Conservation (phyloP, 108 stramenopile species). For the Pseudonitzschia multistriata region DNA sequence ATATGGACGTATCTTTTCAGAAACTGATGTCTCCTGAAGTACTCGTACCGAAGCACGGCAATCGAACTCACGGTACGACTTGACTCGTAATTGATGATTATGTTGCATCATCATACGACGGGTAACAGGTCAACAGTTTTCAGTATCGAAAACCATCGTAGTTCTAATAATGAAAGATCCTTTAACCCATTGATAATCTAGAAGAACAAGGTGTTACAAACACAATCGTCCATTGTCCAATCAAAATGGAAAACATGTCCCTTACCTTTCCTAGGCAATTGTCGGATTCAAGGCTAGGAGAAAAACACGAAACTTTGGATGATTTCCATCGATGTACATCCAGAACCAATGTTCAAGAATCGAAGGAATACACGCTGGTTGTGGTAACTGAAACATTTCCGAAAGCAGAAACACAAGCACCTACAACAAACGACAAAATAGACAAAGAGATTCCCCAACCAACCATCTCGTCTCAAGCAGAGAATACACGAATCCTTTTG, state of each 20-base stretch:
- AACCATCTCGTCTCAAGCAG: background rate
- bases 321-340: constrained; percentile 13
- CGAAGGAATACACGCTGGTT: constrained; percentile 44
- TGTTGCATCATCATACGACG: too few relatives aligned
- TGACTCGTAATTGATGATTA: too few relatives aligned
- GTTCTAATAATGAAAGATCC: too few relatives aligned
- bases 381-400: constrained; percentile 32
- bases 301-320: constrained; percentile 20
- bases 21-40: too few relatives aligned
- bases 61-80: too few relatives aligned
- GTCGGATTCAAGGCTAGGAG: constrained; percentile 24
- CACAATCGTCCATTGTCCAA: too few relatives aligned
- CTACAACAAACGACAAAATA: background rate
- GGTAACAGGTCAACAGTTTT: too few relatives aligned
- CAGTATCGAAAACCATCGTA: too few relatives aligned
- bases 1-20: too few relatives aligned
- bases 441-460: background rate
- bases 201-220: too few relatives aligned
- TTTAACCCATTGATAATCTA: too few relatives aligned
- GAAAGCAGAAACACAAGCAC: background rate
- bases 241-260: background rate
- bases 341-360: background rate
- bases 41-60: too few relatives aligned
- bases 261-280: constrained; percentile 18
- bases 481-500: constrained; percentile 44